Evolutionary conservation across 805 yeast species (phyloP).

Genomic region (Candida suzukii): DNA sequence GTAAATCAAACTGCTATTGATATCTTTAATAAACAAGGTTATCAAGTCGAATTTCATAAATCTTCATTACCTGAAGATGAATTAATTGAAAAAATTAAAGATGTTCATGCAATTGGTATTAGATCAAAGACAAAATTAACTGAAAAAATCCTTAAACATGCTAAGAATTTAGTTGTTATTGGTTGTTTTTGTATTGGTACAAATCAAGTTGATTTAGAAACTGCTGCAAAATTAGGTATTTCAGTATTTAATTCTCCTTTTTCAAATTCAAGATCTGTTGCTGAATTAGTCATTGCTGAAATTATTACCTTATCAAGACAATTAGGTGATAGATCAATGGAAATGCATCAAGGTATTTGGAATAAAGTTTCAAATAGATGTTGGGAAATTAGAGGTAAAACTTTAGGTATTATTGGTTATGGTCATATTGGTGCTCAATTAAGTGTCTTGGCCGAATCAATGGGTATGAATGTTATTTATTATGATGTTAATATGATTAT

Average conservation of each 20-base stretch:
- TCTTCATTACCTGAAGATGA: constrained; percentile 87
- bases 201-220: constrained; percentile 91
- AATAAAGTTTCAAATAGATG: constrained; percentile 91
- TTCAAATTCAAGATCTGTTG: constrained; percentile 97
- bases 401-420: constrained; percentile 93
- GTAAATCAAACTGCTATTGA: constrained; percentile 89
- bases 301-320: constrained; percentile 92
- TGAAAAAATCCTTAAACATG: constrained; percentile 70
- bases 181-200: constrained; percentile 99
- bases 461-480: constrained; percentile 95
- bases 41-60: constrained; percentile 93
- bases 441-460: constrained; percentile 92
- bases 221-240: constrained; percentile 87
- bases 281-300: constrained; percentile 95
- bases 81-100: constrained; percentile 86
- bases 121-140: constrained; percentile 94
- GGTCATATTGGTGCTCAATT: constrained; percentile 98
- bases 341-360: constrained; percentile 96
- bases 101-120: constrained; percentile 95
- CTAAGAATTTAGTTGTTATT: constrained; percentile 80
- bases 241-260: constrained; percentile 96
- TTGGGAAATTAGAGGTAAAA: constrained; percentile 99
- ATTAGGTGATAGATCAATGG: constrained; percentile 92
- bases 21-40: constrained; percentile 83
- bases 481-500: constrained; percentile 89